These are phyloP conservation scores for Limonium bicolor DNA, from an alignment of 148 eudicot genomes.

Conservation along the genomic window DNA sequence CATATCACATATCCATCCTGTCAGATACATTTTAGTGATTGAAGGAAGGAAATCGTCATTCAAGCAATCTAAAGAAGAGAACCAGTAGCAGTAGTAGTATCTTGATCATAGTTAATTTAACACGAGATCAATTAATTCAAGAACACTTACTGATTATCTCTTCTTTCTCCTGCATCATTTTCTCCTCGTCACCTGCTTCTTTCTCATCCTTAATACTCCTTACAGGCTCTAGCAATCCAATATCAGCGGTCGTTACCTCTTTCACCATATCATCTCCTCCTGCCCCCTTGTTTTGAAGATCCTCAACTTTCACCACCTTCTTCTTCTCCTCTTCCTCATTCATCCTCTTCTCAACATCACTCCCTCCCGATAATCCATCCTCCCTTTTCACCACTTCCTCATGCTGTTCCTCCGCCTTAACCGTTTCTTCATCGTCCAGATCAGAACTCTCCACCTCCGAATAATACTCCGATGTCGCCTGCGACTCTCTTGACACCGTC, in stretches of 20 bases:
- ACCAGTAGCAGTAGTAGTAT: too few relatives aligned
- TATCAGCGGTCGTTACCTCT: not conserved
- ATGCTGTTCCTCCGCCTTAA: slow-evolving; percentile 1
- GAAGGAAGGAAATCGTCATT: too few relatives aligned
- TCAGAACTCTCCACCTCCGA: not conserved
- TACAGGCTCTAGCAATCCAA: too few relatives aligned
- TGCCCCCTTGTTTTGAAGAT: not conserved
- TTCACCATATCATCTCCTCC: not conserved
- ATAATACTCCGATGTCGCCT: not conserved
- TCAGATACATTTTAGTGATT: too few relatives aligned
- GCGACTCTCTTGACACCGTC: slow-evolving; percentile 2
- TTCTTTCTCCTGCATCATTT: slow-evolving; percentile 1
- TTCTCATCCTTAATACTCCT: not conserved
- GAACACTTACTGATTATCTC: too few relatives aligned
- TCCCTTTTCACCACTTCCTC: not conserved
- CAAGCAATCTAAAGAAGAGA: too few relatives aligned
- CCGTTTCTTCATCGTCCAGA: slow-evolving; percentile 1
- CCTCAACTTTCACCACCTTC: not conserved
- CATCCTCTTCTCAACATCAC: not conserved
- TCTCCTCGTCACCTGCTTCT: not conserved
- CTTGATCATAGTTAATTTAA: too few relatives aligned
- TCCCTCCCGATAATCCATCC: not conserved
- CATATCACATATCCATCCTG: too few relatives aligned
- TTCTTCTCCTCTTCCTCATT: not conserved
- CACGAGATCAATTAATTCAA: too few relatives aligned